Base-by-base conservation (phyloP, 305 asterid species). In the Fraxinus floribunda region DNA sequence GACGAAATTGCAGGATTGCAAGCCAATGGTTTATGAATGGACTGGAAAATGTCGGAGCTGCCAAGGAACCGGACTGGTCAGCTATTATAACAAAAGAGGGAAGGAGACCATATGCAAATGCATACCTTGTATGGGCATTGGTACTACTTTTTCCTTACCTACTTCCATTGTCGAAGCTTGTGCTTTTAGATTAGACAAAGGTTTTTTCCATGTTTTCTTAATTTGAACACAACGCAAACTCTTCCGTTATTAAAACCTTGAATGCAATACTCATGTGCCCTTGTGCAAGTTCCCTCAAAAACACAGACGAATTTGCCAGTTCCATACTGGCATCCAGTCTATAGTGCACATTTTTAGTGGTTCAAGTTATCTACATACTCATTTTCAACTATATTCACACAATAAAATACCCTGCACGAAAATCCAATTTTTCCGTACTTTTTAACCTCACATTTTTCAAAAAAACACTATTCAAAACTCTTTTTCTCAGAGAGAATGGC, bases 11-110 rank as follows among this genome's bases (percentile, higher is more conserved):
- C 84, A 94, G 98, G 99, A 95, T 84, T 94, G 99, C 89, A 94
- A 90, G 89, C 82, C 86, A 75, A 87, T 95, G 89, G 97, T 95
- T n/a, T 95, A 92, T 82, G 99, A 95, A 87, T 94, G 99, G 99
- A 94, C 98, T 22, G 98, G 99, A 36, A 93, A 88, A 85, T 94
- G 99, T 84, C 91, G 94, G 66, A 95, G 98, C 85, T 95, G 99
- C 87, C 99, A 95, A 88, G 99, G 99, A 78, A 36, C 94, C 8
- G 99, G 98, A 78, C 86, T 90, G 4, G 97, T 91, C 76, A 94
- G 98, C 90, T 94, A 94, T 88, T 91, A 91, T 76, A 92, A 78
- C 89, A 95, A 91, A 84, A 93, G 83, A 82, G 98, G 99, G 82
- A 95, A 91, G 85, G 98, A 92, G 86, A 91, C 91, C 76, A 85